These are phyloP conservation scores for Sparassis latifolia DNA, from an alignment of 1,284 basidiomycete species.

Conservation along the genomic window DNA sequence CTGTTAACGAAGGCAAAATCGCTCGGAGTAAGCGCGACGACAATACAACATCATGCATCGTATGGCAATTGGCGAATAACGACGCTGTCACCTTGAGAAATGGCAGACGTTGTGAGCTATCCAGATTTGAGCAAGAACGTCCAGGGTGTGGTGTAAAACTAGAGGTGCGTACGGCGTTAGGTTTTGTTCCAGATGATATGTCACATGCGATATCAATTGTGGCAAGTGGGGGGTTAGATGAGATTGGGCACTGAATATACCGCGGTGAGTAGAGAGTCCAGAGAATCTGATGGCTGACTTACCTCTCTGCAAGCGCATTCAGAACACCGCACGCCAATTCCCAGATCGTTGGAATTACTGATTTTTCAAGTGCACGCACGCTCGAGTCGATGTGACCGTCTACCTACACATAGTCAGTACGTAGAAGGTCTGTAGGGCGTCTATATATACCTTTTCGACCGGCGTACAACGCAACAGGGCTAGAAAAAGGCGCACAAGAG, in stretches of 20 bases:
- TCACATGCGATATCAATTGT: conserved; percentile 42
- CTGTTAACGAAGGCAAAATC: conserved; percentile 43
- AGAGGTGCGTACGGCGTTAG: conserved; percentile 36
- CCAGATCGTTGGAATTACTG: conserved; percentile 50
- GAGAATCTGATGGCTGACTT: background rate
- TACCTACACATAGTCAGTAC: conserved; percentile 26
- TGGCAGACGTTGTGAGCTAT: conserved; percentile 36
- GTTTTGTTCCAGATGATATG: conserved; percentile 55
- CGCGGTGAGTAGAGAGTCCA: background rate
- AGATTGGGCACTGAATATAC: conserved; percentile 35
- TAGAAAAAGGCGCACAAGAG: conserved; percentile 43
- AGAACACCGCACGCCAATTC: conserved; percentile 46
- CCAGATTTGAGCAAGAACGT: conserved; percentile 1
- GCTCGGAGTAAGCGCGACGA: conserved; percentile 51
- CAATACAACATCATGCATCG: conserved; percentile 42
- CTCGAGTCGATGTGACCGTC: conserved; percentile 43
- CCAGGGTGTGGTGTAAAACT: too few species aligned
- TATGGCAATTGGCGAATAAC: conserved; percentile 39
- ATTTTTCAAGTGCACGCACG: conserved; percentile 46
- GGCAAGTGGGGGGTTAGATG: conserved; percentile 48
- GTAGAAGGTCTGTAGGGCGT: background rate
- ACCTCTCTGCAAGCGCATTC: conserved; percentile 44
- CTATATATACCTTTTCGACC: conserved; percentile 41
- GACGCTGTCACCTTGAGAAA: conserved; percentile 39
- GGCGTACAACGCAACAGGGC: conserved; percentile 50